A percentile compares a stretch with the other conserved stretches of the same genome.
These are phyloP conservation scores for Pichia sp. DNA, from an alignment of 1,139 yeast genomes.

Conservation along the genomic window DNA sequence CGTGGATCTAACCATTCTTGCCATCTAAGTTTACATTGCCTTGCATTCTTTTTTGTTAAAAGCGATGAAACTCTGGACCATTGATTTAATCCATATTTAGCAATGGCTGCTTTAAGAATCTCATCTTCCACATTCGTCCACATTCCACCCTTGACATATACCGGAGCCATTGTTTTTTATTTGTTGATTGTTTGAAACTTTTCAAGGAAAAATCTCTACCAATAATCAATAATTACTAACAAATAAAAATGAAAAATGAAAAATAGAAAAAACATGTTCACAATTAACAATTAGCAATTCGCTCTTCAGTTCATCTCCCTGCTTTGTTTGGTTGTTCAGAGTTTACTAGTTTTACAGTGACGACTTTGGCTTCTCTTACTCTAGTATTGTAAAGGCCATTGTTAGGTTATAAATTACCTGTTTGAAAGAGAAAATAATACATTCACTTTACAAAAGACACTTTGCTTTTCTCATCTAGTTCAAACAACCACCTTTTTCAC, in stretches of 20 bases:
- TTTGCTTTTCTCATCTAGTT: no score
- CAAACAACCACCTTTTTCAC: neutral
- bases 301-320: neutral
- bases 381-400: neutral
- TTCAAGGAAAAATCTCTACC: neutral
- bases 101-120: constrained; percentile 80
- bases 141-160: constrained; percentile 66
- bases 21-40: constrained; percentile 94
- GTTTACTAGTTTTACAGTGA: neutral
- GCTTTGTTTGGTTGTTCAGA: neutral
- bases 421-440: neutral
- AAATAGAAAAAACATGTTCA: neutral
- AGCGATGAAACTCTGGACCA: constrained; percentile 93
- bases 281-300: neutral
- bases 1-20: constrained; percentile 78
- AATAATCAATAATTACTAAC: neutral
- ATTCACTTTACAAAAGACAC: neutral
- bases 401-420: neutral
- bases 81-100: constrained; percentile 88
- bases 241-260: neutral
- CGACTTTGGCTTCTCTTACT: no score
- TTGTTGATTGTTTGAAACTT: neutral
- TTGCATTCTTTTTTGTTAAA: constrained; percentile 77
- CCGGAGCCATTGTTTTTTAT: constrained; percentile 40
- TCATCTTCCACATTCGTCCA: constrained; percentile 94